Evolutionary conservation across 2,329 filamentous ascomycete genomes (phyloP), one percentile per base, ranked within the genome.

Genomic region (Neophaeococcomyces aloes): DNA sequence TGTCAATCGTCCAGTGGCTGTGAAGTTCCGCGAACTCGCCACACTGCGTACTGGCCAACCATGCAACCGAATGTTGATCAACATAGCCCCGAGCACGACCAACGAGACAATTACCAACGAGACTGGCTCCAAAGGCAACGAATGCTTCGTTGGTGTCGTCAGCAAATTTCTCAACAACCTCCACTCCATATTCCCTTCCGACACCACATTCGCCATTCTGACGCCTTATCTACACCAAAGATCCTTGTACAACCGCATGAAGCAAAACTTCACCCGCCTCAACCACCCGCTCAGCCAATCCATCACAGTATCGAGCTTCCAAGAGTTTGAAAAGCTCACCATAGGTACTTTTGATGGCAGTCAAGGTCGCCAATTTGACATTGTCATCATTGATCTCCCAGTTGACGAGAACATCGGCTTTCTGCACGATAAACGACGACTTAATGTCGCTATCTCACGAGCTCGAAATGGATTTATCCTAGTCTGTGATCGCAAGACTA

Each of bases 351-450:
- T 38, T 25, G 91, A 98, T 62, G 91, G 89, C 2, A 96, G 96
- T 60, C 91, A 98, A 63, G 91, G 91, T 23, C 78, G 91, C 14
- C 91, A 98, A 64, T 98, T 98, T 64, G 91, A 98, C 62, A 89
- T 86, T 2, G 81, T 98, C 11, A 75, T 98, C 30, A 80, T 98
- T 40, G 94, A 83, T 62, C 74, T 96, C n/a, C 91, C 96, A 45
- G 53, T 78, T 4, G 77, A 86, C 37, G 78, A 81, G 39, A 87
- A 95, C 60, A 87, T 96, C 11, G 91, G 91, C 7, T 98, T 98
- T 58, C 67, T 98, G 29, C 85, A 78, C 11, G 91, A 98, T 66
- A 94, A 88, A 70, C 75, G 91, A 51, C 75, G 91, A 49, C 67
- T 98, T 52, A 98, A 98, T 61, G 89, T 38, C 7, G 36, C 36